Conservation (phyloP, 352 stramenopile species). For the Phytophthora pistaciae region DNA sequence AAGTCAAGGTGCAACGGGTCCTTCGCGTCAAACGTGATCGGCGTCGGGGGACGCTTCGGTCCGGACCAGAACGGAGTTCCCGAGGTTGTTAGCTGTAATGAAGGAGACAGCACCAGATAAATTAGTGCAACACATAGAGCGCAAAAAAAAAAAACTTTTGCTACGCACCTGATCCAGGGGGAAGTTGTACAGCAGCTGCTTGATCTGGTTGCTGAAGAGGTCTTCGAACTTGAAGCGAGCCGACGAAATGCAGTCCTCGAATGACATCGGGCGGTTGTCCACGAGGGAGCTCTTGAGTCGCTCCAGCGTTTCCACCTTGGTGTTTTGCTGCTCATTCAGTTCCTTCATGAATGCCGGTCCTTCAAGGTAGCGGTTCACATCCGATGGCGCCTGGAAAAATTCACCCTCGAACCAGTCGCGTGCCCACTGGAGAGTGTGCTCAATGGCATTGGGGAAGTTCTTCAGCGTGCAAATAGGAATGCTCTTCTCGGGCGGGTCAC, state of each 20-base stretch:
- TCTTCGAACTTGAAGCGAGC: conserved; percentile 98
- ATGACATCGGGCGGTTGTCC: conserved; percentile 90
- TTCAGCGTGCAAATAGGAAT: conserved; percentile 99
- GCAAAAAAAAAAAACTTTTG: neutral
- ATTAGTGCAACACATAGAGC: neutral
- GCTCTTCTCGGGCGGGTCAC: conserved; percentile 98
- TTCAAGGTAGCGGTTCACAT: conserved; percentile 96
- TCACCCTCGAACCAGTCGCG: conserved; percentile 99
- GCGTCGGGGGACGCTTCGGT: conserved; percentile 96
- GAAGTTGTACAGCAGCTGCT: conserved; percentile 99
- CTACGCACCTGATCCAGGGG: conserved; percentile 91
- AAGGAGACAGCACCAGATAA: neutral
- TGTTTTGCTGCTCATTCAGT: conserved; percentile 97
- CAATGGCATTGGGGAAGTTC: conserved; percentile 99
- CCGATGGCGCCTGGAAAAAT: conserved; percentile 97
- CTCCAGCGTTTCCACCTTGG: conserved; percentile 96
- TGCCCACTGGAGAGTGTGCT: conserved; percentile 99
- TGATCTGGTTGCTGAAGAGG: conserved; percentile 98
- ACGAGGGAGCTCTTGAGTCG: conserved; percentile 94
- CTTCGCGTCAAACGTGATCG: conserved; percentile 92
- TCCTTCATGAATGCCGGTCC: conserved; percentile 91
- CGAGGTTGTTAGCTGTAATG: conserved; percentile 89
- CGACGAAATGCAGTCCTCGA: conserved; percentile 99
- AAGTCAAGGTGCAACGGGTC: conserved; percentile 97
- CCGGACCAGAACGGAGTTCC: conserved; percentile 99